These are phyloP conservation scores for Thraustochytrium sp. DNA, from an alignment of 352 stramenopile species.

Conservation along the genomic window DNA sequence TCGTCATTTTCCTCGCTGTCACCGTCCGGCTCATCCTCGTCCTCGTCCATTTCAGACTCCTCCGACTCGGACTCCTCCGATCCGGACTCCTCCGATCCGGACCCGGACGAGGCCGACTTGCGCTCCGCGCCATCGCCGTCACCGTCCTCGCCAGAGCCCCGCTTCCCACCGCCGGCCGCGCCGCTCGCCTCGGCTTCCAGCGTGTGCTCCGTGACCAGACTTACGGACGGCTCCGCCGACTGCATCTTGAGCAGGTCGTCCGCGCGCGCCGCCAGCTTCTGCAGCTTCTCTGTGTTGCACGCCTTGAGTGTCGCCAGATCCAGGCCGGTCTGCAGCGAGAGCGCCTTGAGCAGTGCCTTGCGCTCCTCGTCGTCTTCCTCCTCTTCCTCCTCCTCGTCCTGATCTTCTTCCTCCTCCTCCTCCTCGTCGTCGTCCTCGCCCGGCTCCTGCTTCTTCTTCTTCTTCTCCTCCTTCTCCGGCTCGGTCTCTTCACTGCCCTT, in stretches of 20 bases:
- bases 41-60: background rate
- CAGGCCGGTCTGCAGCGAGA: background rate
- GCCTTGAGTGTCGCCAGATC: background rate
- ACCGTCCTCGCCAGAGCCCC: background rate
- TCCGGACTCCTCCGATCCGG: background rate
- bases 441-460: background rate
- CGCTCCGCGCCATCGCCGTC: background rate
- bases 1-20: background rate
- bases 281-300: background rate
- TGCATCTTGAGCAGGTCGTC: constrained; percentile 10
- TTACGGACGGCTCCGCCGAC: background rate
- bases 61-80: background rate
- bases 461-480: background rate
- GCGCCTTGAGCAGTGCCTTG: background rate
- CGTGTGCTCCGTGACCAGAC: background rate
- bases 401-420: background rate
- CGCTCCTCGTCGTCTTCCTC: constrained; percentile 28
- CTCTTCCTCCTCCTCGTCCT: background rate
- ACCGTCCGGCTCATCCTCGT: background rate
- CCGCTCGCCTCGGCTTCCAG: background rate
- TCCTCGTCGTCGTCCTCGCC: background rate
- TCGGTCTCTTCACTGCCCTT: background rate
- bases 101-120: background rate
- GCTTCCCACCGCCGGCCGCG: background rate
- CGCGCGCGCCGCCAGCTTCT: background rate